Base-by-base conservation (phyloP, 2,329 filamentous ascomycete genomes). In the Aspergillus uvarum region DNA sequence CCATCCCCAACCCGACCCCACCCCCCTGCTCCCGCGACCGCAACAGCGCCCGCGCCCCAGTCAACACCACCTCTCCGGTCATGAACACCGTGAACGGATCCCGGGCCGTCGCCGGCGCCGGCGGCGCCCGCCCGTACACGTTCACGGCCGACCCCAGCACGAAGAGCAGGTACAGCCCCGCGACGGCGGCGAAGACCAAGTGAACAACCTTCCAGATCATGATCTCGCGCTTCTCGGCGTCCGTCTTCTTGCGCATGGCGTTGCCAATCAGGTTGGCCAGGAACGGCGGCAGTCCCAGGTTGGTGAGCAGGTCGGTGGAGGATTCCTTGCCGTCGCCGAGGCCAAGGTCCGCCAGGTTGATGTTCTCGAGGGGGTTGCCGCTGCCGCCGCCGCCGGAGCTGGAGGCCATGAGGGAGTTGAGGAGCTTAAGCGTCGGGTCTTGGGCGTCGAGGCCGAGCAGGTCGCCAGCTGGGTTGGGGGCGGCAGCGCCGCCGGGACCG, bases 201-300 rank as follows among this genome's bases (percentile, higher is more conserved):
- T 88, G 86, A 10, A 87, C 70, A 22, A 85, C 71, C 55, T 84
- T 82, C 86, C 85, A 88, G 10, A 83, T 64, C 48, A 65, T 68
- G 38, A 70, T 63, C 12, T 68, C 68, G 56, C 72, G 72, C 63
- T 75, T 69, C 61, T 77, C 72, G 50, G 71, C 67, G 14, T 76
- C 70, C 4, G 72, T 73, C 59, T 73, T 75, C 60, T 71, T 76
- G 68, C 74, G 71, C 35, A 72, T 68, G 22, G 71, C 73, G 59
- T 74, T 72, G 38, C 73, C 74, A 47, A 78, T 66, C 69, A 73
- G 76, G 67, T 67, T 77, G 59, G 77, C 71, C 2, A 79, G 51
- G 56, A 73, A 76, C 6, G 76, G 71, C 8, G 77, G 76, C 10
- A 78, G 56, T 7, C 80, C 79, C 56, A 82, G 76, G 67, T 82